phyloP scores from a whole-genome alignment of 164 flowering plant species.

The Kingdonia uniflora region DNA sequence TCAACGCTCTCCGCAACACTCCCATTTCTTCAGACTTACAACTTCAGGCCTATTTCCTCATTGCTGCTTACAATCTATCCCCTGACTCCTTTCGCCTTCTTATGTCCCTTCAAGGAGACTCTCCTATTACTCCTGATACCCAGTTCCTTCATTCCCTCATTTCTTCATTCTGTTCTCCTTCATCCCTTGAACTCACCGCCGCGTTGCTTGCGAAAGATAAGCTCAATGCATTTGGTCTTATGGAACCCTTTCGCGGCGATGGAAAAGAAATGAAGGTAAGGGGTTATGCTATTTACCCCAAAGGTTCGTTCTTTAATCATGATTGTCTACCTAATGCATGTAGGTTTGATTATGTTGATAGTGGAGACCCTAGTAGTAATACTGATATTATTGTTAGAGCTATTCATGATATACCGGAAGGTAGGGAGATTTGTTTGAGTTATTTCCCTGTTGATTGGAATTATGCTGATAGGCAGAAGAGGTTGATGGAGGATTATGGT shows the following conservation, averaged over 20 bases:
- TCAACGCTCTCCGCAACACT: conserved; percentile 21
- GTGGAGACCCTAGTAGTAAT: conserved; percentile 23
- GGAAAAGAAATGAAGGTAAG: conserved; percentile 47
- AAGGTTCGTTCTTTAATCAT: conserved; percentile 71
- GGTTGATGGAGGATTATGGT: conserved; percentile 70
- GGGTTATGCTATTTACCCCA: conserved; percentile 71
- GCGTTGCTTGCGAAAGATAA: conserved; percentile 63
- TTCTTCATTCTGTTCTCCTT: too few relatives aligned
- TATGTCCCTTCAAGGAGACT: conserved; percentile 53
- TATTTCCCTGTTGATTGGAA: conserved; percentile 72
- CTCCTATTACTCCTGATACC: conserved; percentile 6
- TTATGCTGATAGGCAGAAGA: conserved; percentile 45
- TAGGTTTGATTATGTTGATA: conserved; percentile 76
- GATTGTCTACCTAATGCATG: conserved; percentile 94
- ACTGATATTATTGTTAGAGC: conserved; percentile 58
- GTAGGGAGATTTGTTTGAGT: conserved; percentile 83
- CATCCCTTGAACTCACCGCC: conserved; percentile 35
- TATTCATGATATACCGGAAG: conserved; percentile 66
- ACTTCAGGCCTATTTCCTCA: conserved; percentile 51
- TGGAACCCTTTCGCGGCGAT: conserved; percentile 38
- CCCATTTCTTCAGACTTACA: conserved; percentile 28
- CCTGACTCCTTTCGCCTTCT: conserved; percentile 38
- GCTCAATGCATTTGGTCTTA: conserved; percentile 67
- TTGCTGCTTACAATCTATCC: conserved; percentile 66
- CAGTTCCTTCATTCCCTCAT: conserved; percentile 4